These are phyloP conservation scores for Lignosus rhinocerotis DNA, from an alignment of 1,284 basidiomycete species.

Conservation along the genomic window DNA sequence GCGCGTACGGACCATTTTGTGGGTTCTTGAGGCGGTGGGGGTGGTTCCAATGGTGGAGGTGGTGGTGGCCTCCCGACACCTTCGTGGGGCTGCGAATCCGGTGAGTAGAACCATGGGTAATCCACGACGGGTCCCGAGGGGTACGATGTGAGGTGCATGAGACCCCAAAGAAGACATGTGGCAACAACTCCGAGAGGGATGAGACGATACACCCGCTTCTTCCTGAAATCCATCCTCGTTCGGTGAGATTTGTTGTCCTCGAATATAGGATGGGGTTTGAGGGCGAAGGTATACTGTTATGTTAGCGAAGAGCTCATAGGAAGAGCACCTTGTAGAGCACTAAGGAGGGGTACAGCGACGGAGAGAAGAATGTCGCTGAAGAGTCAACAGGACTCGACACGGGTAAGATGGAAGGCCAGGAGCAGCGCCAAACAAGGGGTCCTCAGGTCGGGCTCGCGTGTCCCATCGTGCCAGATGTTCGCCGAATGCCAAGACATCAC, in stretches of 20 bases:
- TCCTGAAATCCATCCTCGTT: slow-evolving; percentile 11
- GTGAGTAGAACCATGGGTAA: slow-evolving; percentile 1
- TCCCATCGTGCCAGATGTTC: no score
- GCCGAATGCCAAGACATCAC: no score
- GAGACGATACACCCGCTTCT: slow-evolving; percentile 10
- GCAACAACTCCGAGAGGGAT: slow-evolving; percentile 15
- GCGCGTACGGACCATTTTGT: slow-evolving; percentile 52
- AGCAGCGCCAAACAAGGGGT: no score
- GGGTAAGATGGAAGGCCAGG: no score
- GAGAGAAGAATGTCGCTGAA: no score
- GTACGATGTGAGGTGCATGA: slow-evolving; percentile 10
- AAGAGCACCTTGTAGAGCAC: background rate
- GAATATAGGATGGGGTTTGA: background rate
- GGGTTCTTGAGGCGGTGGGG: background rate
- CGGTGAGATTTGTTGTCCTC: background rate
- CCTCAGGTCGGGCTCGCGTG: no score
- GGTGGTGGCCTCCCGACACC: background rate
- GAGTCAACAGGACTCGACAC: no score
- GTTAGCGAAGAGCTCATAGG: background rate
- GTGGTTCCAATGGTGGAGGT: background rate
- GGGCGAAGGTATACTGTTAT: background rate
- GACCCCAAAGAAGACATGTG: slow-evolving; percentile 14
- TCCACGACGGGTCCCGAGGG: background rate
- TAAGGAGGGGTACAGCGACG: no score
- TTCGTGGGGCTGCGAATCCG: background rate